These are phyloP conservation scores for Artemisia tridentata DNA, from an alignment of 129 eudicot species.

Conservation along the genomic window DNA sequence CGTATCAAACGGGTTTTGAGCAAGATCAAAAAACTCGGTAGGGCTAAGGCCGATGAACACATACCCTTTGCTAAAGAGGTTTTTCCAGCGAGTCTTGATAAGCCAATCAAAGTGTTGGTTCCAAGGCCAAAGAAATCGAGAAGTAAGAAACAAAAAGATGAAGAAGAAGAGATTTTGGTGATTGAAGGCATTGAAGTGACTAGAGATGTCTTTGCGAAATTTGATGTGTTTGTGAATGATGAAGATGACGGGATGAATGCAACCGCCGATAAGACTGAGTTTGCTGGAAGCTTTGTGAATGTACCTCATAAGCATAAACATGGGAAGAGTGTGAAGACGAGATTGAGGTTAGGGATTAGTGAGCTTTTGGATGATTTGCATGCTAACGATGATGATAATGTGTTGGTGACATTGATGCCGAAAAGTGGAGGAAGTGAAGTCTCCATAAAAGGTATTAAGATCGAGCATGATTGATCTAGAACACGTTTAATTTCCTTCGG, in stretches of 20 bases:
- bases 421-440: conserved; percentile 22
- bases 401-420: conserved; percentile 47
- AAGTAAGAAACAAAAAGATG: conserved; percentile 43
- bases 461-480: conserved; percentile 23
- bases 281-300: conserved; percentile 54
- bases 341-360: conserved; percentile 39
- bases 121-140: conserved; percentile 43
- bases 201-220: conserved; percentile 38
- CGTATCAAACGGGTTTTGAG: conserved; percentile 39
- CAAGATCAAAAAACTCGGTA: conserved; percentile 32
- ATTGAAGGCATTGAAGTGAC: conserved; percentile 38
- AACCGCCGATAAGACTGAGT: conserved; percentile 38
- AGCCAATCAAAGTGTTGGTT: conserved; percentile 30
- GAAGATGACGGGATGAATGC: conserved; percentile 40
- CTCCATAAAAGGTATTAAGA: conserved; percentile 29
- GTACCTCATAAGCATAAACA: conserved; percentile 50
- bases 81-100: conserved; percentile 35
- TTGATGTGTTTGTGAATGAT: conserved; percentile 59
- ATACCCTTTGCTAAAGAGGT: conserved; percentile 29
- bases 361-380: conserved; percentile 45
- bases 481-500: background rate
- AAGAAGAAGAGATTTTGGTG: conserved; percentile 46
- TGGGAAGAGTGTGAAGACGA: conserved; percentile 36
- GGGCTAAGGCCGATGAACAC: conserved; percentile 35
- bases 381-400: conserved; percentile 43